Base-by-base conservation (phyloP, 192 early-diverging fungal species). In the Phlyctochytrium arcticum region DNA sequence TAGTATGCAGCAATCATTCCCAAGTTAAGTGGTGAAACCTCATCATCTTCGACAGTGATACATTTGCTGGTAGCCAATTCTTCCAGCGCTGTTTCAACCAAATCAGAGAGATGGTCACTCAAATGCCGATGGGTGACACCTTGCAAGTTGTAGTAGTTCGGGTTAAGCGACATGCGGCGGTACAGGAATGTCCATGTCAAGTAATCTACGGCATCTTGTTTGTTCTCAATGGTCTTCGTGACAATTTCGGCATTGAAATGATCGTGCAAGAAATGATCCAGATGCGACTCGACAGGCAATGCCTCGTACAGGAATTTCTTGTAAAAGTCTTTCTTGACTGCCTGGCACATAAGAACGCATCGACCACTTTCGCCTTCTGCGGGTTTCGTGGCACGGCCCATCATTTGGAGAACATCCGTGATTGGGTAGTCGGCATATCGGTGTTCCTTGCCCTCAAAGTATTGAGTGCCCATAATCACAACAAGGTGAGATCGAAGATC, bases 1-100 rank as follows among this genome's bases (percentile, higher is more conserved):
- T 99, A 98, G 76, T 94, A 98, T 5, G 95, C 91, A 0, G 97
- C 89, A 74, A 99, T 95, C 91, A 96, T 95, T 53, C 95, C 95
- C 72, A 98, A 71, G 73, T 98, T 97, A 29, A 94, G 79, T 21
- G 95, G 87, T 21, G 78, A 70, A 5, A 93, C 78, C 48, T 92
- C 88, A 31, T 83, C 79, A 24, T 85, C 81, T 47, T 81, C 77
- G 6, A 80, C 75, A 1, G 75, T 57, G 19, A 87, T 71, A 74
- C 95, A 98, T 70, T 95, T 93, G 71, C 89, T 86, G 4, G 86
- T 82, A n/a, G 80, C 80, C 65, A 99, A 72, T 57, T 95, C 94
- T 30, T 87, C 84, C 21, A 98, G 71, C 5, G 95, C 96, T 15
- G 76, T 80, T 72, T 99, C 96, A 17, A 99, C 92, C 23, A 98